Evolutionary conservation across 768 basidiomycete species (phyloP), one percentile per base, ranked within the genome.

Genomic region (Russula compacta): DNA sequence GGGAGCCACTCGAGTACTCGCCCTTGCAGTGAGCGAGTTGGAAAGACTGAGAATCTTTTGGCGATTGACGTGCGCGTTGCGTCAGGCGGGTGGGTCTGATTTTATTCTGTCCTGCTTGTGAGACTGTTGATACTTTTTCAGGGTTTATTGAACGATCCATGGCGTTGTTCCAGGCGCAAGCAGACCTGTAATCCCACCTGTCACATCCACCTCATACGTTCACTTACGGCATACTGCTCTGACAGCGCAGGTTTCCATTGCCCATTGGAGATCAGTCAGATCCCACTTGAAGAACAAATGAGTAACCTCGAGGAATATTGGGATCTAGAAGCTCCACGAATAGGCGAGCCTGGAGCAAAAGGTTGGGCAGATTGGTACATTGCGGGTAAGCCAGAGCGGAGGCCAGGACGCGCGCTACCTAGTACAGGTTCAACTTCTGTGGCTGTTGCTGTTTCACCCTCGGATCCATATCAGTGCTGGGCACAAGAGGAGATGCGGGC

Each of bases 111-210:
- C 44, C 8, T 49, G 6, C 54, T 6, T 2, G 44, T 57, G 43
- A n/a, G 24, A 32, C 15, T n/a, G 21, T 10, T 35, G 11, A 53
- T 60, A 6, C 46, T 12, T 24, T 17, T 32, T 36, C 66, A 92
- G 89, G 90, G 12, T 92, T 80, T 64, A 64, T 76, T 46, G 91
- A 93, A 72, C 81, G 86, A 51, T 85, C 87, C 12, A 83, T 78
- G 56, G 89, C 89, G 3, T 74, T 91, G 68, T 87, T 91, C 67
- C 91, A 93, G 70, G 89, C 88, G 10, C 88, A 93, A 71, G 82
- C 85, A 15, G 91, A 92, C 73, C 67, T 92, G 90, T 92, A 74
- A 66, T 84, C 70, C 24, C n/a, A 54, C 55, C 49, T 47, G 12
- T 32, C 43, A 24, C 32, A 15, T 6, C 56, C 19, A 24, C 32